Conservation (phyloP, 1,284 basidiomycete species). For the Tetrapyrgos nigripes region DNA sequence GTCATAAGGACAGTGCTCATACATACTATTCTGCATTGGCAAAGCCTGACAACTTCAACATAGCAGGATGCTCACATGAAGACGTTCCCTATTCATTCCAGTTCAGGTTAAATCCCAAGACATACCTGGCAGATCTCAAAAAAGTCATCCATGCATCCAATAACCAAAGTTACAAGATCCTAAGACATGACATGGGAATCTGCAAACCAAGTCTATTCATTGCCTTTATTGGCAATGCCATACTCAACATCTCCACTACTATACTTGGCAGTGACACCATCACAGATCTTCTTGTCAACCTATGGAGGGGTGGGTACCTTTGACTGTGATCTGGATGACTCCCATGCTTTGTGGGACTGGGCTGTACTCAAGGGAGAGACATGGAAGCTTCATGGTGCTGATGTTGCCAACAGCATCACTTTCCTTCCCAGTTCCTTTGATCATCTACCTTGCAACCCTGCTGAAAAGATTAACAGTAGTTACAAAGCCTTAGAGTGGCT, state of each 20-base stretch:
- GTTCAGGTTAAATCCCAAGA: background rate
- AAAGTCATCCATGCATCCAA: background rate
- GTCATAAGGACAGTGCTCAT: constrained; percentile 18
- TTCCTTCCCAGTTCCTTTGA: constrained; percentile 32
- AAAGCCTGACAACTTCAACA: constrained; percentile 27
- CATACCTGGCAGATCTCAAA: constrained; percentile 14
- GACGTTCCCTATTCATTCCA: constrained; percentile 18
- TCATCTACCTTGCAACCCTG: constrained; percentile 30
- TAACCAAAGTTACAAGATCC: background rate
- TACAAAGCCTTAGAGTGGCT: constrained; percentile 27
- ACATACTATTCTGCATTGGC: constrained; percentile 30
- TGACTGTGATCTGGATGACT: constrained; percentile 17
- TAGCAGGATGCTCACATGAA: constrained; percentile 27
- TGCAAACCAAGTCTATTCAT: constrained; percentile 22
- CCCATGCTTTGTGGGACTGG: constrained; percentile 33
- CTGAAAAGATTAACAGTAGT: constrained; percentile 16
- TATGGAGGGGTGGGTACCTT: constrained; percentile 34
- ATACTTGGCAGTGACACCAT: constrained; percentile 37
- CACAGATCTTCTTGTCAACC: constrained; percentile 32
- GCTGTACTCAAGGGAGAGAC: constrained; percentile 18
- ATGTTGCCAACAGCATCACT: constrained; percentile 16
- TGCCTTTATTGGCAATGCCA: constrained; percentile 17
- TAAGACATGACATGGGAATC: constrained; percentile 9
- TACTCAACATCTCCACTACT: constrained; percentile 25
- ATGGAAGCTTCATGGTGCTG: constrained; percentile 29